Conservation (phyloP, 129 eudicot genomes). For the Flaveria trinervia region DNA sequence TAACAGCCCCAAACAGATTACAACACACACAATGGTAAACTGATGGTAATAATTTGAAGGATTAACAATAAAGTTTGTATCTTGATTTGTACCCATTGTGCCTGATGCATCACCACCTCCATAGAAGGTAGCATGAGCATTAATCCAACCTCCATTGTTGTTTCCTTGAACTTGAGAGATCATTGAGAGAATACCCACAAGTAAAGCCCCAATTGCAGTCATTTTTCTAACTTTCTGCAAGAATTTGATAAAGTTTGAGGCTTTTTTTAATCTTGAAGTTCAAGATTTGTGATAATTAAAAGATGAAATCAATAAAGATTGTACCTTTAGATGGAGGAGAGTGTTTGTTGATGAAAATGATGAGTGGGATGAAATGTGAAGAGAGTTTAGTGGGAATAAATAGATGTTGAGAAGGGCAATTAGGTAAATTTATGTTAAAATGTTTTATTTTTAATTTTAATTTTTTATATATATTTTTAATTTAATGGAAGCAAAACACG, state of each 20-base stretch:
- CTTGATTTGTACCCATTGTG: constrained; percentile 38
- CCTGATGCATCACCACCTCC: constrained; percentile 28
- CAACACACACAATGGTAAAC: background rate
- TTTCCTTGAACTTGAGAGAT: constrained; percentile 33
- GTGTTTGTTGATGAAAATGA: constrained; percentile 17
- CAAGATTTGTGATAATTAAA: background rate
- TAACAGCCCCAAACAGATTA: background rate
- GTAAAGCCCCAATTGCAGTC: constrained; percentile 28
- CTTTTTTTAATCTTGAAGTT: background rate
- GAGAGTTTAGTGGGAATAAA: constrained; percentile 27
- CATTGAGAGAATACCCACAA: constrained; percentile 41
- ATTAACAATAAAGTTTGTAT: background rate
- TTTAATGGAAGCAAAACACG: constrained; percentile 14
- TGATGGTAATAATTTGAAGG: background rate
- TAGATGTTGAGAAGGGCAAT: constrained; percentile 34
- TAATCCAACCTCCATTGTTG: constrained; percentile 18
- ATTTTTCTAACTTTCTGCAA: constrained; percentile 27
- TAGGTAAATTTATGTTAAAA: constrained; percentile 18
- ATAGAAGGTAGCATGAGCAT: constrained; percentile 30
- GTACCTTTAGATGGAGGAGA: constrained; percentile 28
- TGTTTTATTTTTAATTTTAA: background rate
- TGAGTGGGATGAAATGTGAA: constrained; percentile 17
- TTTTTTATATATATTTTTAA: background rate
- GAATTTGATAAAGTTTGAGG: background rate
- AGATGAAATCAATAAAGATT: constrained; percentile 9